Base-by-base conservation (phyloP, 495 filamentous ascomycete species). In the Penicillium verhagenii region DNA sequence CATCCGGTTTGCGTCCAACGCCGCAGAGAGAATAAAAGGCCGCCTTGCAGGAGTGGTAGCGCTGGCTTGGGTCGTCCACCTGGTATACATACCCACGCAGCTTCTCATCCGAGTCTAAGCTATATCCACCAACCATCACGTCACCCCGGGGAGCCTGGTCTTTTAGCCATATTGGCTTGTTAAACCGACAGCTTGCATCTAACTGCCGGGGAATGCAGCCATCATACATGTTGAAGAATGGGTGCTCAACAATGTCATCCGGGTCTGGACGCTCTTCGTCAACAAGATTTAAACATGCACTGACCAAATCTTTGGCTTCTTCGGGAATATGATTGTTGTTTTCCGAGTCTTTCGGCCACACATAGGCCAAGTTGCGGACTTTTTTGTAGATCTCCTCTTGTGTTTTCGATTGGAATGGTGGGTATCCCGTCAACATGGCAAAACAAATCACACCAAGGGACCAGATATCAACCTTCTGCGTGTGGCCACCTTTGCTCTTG, bases 391-490 rank as follows among this genome's bases (percentile, higher is more conserved):
- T 94, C 61, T 92, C 89, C 59, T 93, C 87, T 38, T 90, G 85
- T 0, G 90, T 92, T 31, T 86, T 86, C 6, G 90, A 91, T 69
- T 94, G 91, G 59, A 96, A 95, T 1, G 91, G 91, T 2, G 90
- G 89, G 52, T 87, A 90, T n/a, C 91, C 91, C 13, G 88, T 88
- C 33, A 96, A 81, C 89, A 96, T 91, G 3, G 91, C 90, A 69
- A 91, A 92, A 52, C 93, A 91, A 56, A 99, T 97, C 50, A 97
- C 90, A 31, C 94, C 94, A 52, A 97, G 80, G 14, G 93, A 94
- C 94, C 94, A 99, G 54, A 97, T 85, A 68, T 99, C 94, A 7
- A 99, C 94, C 65, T 89, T 88, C 53, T 94, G 89, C 43, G 90
- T 91, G 68, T 97, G 92, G 3, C 92, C 92, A 24, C 88, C 88